These are phyloP conservation scores for Calonectria hawksworthii DNA, from an alignment of 2,329 filamentous ascomycete species.

Conservation along the genomic window DNA sequence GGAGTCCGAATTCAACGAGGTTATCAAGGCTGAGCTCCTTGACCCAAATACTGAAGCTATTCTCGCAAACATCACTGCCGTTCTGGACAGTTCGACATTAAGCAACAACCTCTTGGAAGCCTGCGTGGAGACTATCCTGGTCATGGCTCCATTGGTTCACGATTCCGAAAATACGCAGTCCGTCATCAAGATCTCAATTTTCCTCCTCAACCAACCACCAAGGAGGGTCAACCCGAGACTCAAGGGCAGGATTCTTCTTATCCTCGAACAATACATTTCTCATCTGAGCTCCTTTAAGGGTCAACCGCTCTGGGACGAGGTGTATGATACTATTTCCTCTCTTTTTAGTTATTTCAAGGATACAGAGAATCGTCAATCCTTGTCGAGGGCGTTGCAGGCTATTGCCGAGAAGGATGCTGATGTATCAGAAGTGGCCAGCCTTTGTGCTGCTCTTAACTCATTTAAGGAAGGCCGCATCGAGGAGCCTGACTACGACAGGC, in stretches of 20 bases:
- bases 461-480: conserved; percentile 80
- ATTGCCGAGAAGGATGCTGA: conserved; percentile 76
- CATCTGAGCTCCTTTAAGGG: conserved; percentile 62
- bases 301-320: conserved; percentile 67
- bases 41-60: conserved; percentile 71
- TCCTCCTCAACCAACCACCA: conserved; percentile 87
- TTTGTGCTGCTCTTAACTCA: conserved; percentile 87
- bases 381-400: conserved; percentile 80
- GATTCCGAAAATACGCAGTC: conserved; percentile 79
- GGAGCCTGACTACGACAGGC: conserved; percentile 88
- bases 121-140: conserved; percentile 84
- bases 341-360: conserved; percentile 95
- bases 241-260: conserved; percentile 84
- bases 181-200: conserved; percentile 84
- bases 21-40: conserved; percentile 69
- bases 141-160: conserved; percentile 79
- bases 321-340: conserved; percentile 82
- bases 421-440: conserved; percentile 72
- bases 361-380: conserved; percentile 77
- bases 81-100: conserved; percentile 72
- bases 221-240: conserved; percentile 85
- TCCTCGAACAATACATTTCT: conserved; percentile 85
- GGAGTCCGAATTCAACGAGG: conserved; percentile 69
- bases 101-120: conserved; percentile 83
- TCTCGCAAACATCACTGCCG: conserved; percentile 75